These are phyloP conservation scores for Fusarium zealandicum DNA, from an alignment of 2,329 filamentous ascomycete genomes.

Conservation along the genomic window DNA sequence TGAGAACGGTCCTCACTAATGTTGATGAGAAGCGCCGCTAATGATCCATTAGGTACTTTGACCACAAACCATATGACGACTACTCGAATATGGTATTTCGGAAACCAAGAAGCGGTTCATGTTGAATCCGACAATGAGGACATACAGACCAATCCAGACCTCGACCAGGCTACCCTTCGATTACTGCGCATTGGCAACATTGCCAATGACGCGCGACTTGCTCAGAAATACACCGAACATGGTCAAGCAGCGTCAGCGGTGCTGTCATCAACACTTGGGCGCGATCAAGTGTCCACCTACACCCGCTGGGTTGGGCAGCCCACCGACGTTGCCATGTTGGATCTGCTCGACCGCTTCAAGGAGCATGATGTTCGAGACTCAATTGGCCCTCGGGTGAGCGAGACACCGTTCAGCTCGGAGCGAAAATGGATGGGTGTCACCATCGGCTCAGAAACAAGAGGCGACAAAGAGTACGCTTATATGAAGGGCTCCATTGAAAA, in stretches of 20 bases:
- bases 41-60: conserved; percentile 69
- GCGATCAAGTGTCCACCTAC: conserved; percentile 65
- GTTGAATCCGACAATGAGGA: conserved; percentile 63
- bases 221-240: conserved; percentile 73
- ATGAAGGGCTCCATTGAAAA: conserved; percentile 95
- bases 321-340: conserved; percentile 96
- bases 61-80: conserved; percentile 99
- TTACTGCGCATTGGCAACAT: conserved; percentile 94
- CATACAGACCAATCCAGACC: conserved; percentile 60
- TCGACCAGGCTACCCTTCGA: conserved; percentile 75
- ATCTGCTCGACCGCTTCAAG: conserved; percentile 87
- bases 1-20: conserved; percentile 42
- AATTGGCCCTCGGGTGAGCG: conserved; percentile 80
- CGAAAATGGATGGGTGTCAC: conserved; percentile 99
- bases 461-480: conserved; percentile 82
- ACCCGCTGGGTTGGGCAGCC: conserved; percentile 97
- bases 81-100: conserved; percentile 95
- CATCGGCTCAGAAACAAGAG: conserved; percentile 67
- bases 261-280: conserved; percentile 80
- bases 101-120: conserved; percentile 62
- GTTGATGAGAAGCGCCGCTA: conserved; percentile 12
- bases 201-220: conserved; percentile 89
- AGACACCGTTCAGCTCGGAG: conserved; percentile 96
- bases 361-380: conserved; percentile 91
- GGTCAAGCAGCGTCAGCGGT: conserved; percentile 75